Conservation (phyloP, 1,284 basidiomycete species). For the Naganishia cerealis region DNA sequence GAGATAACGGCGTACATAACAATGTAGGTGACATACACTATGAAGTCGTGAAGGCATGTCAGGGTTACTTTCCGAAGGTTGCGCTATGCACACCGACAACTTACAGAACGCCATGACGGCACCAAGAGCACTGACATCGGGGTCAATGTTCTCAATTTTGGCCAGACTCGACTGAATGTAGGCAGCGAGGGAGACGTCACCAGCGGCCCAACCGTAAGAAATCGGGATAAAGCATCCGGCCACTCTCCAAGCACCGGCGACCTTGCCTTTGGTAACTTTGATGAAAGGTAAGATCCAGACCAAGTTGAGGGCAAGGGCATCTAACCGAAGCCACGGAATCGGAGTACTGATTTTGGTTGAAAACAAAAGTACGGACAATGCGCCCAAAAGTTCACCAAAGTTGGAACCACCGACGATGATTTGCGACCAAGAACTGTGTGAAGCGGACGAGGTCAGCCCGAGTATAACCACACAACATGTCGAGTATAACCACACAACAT, state of each 20-base stretch:
- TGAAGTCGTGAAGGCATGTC: neutral
- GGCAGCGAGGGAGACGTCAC: conserved; percentile 52
- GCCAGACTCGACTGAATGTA: conserved; percentile 52
- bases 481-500: too few relatives aligned
- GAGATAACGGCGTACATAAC: conserved; percentile 49
- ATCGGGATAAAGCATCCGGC: conserved; percentile 32
- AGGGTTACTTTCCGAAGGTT: neutral
- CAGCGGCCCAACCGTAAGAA: conserved; percentile 52
- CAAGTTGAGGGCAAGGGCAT: conserved; percentile 44
- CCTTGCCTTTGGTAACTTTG: conserved; percentile 37
- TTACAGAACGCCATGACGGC: conserved; percentile 50
- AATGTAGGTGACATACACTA: conserved; percentile 40
- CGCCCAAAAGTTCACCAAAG: conserved; percentile 49
- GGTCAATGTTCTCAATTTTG: conserved; percentile 45
- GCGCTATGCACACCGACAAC: conserved; percentile 26
- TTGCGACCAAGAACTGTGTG: conserved; percentile 45
- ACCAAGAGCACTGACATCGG: conserved; percentile 50
- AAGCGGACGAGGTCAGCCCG: neutral
- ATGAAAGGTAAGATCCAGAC: conserved; percentile 52
- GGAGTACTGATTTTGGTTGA: conserved; percentile 35
- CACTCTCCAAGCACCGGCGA: conserved; percentile 43
- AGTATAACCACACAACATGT: too few relatives aligned
- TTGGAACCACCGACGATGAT: conserved; percentile 45
- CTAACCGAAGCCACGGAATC: conserved; percentile 25
- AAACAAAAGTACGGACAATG: conserved; percentile 46